Evolutionary conservation across 768 basidiomycete species (phyloP).

Genomic region (Suillus variegatus): DNA sequence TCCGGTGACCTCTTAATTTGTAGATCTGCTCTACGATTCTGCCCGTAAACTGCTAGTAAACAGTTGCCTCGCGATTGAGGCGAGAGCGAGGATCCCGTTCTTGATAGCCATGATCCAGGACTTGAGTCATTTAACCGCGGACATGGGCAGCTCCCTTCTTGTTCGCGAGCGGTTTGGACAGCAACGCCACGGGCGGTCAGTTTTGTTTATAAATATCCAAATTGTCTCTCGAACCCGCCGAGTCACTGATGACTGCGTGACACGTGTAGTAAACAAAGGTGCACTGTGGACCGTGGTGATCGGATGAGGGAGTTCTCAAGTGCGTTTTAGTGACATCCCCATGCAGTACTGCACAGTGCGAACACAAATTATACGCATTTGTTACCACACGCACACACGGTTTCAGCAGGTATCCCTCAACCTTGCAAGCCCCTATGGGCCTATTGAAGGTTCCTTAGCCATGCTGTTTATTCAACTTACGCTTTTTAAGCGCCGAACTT

Average conservation of each 20-base stretch:
- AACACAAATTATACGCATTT: background rate
- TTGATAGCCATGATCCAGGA: background rate
- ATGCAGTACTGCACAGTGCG: background rate
- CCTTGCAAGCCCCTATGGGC: slow-evolving; percentile 55
- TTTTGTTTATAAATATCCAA: background rate
- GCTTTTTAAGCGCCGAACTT: background rate
- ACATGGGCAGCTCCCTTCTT: background rate
- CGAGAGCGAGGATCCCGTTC: background rate
- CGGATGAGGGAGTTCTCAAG: slow-evolving; percentile 42
- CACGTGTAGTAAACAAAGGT: slow-evolving; percentile 40
- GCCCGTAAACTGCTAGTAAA: background rate
- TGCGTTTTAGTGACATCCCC: slow-evolving; percentile 19
- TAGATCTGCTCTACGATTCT: background rate
- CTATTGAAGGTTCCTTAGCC: slow-evolving; percentile 3
- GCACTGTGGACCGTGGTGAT: slow-evolving; percentile 67
- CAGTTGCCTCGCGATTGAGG: background rate
- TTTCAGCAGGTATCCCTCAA: slow-evolving; percentile 63
- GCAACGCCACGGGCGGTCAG: background rate
- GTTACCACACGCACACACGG: slow-evolving; percentile 57
- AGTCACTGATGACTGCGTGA: background rate
- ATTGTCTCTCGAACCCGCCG: background rate
- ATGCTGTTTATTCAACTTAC: slow-evolving; percentile 17
- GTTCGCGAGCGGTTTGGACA: background rate
- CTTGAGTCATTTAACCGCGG: background rate
- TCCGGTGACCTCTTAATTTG: background rate